These are phyloP conservation scores for Fraxinus ornus DNA, from an alignment of 305 asterid species.

Conservation along the genomic window DNA sequence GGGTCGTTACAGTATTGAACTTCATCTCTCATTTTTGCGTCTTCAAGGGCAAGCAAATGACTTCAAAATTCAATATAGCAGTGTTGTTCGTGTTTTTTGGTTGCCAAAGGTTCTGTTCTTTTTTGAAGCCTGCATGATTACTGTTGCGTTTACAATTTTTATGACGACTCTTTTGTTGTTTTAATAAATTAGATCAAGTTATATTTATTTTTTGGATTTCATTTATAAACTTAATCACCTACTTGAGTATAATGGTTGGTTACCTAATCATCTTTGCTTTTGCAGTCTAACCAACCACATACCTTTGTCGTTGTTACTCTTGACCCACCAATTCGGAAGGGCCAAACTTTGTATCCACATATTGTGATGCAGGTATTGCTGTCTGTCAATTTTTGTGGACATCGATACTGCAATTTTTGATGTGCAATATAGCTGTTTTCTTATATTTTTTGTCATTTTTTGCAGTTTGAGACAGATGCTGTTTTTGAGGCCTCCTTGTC, in stretches of 20 bases:
- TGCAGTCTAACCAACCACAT: conserved; percentile 93
- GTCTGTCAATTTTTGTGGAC: conserved; percentile 6
- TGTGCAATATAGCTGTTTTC: conserved; percentile 10
- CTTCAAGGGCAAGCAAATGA: conserved; percentile 99
- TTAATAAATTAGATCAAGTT: not conserved
- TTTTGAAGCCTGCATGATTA: conserved; percentile 15
- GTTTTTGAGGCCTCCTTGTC: conserved; percentile 63
- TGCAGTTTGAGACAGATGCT: conserved; percentile 89
- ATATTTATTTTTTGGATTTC: not conserved
- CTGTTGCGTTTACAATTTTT: conserved; percentile 16
- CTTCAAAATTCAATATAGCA: conserved; percentile 97
- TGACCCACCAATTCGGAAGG: conserved; percentile 98
- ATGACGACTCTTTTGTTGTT: not conserved
- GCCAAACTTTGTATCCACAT: conserved; percentile 96
- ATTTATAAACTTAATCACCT: not conserved
- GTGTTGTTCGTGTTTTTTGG: conserved; percentile 90
- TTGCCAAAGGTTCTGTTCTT: conserved; percentile 73
- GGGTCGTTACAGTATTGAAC: conserved; percentile 92
- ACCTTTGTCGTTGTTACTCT: conserved; percentile 92
- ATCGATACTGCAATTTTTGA: not conserved
- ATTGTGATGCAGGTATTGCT: conserved; percentile 87
- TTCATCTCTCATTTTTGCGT: conserved; percentile 91
- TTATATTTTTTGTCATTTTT: not conserved
- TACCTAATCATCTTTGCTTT: conserved; percentile 22
- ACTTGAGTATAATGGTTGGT: conserved; percentile 11